Evolutionary conservation across 176 grass and related monocot genomes (phyloP).

Genomic region (Pontederia crassipes): DNA sequence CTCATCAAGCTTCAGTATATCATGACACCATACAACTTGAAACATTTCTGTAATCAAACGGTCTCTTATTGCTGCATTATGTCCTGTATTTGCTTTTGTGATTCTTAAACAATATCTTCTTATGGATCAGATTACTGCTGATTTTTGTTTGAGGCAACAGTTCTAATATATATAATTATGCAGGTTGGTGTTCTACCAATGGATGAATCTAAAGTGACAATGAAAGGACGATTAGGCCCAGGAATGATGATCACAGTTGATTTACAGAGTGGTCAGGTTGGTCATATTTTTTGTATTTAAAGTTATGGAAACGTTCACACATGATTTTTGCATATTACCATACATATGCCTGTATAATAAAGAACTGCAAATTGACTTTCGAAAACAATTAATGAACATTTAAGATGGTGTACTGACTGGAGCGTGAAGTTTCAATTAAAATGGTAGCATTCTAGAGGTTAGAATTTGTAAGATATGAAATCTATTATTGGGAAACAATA

Average conservation of each 20-base stretch:
- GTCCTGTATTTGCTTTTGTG: too few species aligned
- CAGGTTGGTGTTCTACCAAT: conserved; percentile 99
- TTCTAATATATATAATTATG: conserved; percentile 5
- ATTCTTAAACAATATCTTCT: not conserved
- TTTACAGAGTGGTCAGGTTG: conserved; percentile 82
- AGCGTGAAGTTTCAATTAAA: too few species aligned
- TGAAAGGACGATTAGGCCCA: conserved; percentile 93
- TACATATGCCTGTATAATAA: not conserved
- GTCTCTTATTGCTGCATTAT: too few species aligned
- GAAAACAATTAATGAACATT: too few species aligned
- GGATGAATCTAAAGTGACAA: conserved; percentile 97
- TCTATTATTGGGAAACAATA: too few species aligned
- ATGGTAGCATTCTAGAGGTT: too few species aligned
- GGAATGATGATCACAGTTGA: conserved; percentile 99
- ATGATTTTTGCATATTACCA: not conserved
- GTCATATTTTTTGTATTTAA: not conserved
- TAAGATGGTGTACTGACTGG: too few species aligned
- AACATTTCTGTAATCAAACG: too few species aligned
- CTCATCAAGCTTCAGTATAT: too few species aligned
- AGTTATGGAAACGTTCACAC: not conserved
- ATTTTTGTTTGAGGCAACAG: not conserved
- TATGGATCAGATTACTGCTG: conserved; percentile 7
- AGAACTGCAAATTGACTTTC: too few species aligned
- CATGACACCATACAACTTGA: too few species aligned
- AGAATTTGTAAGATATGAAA: too few species aligned